These are phyloP conservation scores for Chrysopogon serrulatus DNA, from an alignment of 176 grass and related monocot species.

Conservation along the genomic window DNA sequence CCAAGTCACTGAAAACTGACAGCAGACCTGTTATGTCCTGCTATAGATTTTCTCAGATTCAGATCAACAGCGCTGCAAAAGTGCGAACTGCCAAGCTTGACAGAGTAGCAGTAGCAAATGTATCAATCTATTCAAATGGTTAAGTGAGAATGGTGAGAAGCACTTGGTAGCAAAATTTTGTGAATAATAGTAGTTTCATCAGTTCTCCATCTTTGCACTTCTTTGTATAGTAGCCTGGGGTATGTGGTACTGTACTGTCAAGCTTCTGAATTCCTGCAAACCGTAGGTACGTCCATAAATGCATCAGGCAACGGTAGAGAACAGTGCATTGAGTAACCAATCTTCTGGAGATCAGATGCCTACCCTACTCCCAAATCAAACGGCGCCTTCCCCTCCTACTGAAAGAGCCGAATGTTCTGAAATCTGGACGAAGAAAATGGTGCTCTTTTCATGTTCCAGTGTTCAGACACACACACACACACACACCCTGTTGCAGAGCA, in stretches of 20 bases:
- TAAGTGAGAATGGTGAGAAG: background rate
- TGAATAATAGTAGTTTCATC: background rate
- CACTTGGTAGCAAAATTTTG: no score
- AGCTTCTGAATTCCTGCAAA: background rate
- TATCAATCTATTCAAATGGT: background rate
- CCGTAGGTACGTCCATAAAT: background rate
- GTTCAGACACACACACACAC: background rate
- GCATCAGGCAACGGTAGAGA: background rate
- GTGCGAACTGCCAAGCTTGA: background rate
- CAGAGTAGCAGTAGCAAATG: background rate
- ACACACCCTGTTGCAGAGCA: background rate
- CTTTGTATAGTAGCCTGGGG: background rate
- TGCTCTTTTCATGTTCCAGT: background rate
- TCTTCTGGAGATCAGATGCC: background rate
- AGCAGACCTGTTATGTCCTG: background rate
- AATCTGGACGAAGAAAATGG: background rate
- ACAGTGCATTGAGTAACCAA: background rate
- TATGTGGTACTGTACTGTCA: background rate
- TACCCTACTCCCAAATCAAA: background rate
- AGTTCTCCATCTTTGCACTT: background rate
- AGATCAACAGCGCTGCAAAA: background rate
- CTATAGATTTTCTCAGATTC: constrained; percentile 10
- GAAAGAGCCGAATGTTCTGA: background rate
- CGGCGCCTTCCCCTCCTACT: background rate
- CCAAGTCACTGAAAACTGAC: constrained; percentile 27